Percentiles rank a stretch among this genome's conserved stretches.
phyloP scores from a whole-genome alignment of 805 yeast species.

The Kodamaea sagamina region DNA sequence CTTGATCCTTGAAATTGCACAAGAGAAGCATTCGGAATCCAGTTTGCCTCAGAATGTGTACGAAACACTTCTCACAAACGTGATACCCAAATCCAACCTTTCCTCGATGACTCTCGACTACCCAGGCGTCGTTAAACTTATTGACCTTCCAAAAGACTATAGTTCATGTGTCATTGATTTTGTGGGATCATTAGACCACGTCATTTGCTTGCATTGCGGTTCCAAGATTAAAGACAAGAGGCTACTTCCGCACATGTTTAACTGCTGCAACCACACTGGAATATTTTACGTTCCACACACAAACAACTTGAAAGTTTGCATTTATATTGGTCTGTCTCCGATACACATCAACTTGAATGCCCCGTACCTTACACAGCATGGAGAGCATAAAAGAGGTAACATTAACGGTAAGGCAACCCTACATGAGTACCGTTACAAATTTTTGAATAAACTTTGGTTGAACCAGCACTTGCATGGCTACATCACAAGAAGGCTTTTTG shows the following conservation, averaged over 20 bases:
- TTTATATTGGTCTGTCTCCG: conserved; percentile 26
- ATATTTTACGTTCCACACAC: conserved; percentile 22
- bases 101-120: conserved; percentile 36
- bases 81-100: neutral
- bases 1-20: conserved; percentile 14
- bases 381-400: conserved; percentile 65
- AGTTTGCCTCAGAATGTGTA: conserved; percentile 4
- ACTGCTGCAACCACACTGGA: conserved; percentile 22
- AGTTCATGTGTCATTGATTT: conserved; percentile 28
- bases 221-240: conserved; percentile 19
- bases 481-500: conserved; percentile 36
- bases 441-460: conserved; percentile 62
- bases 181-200: conserved; percentile 6
- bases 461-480: conserved; percentile 57
- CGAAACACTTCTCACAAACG: neutral
- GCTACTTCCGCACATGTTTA: conserved; percentile 27
- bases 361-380: conserved; percentile 74
- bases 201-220: conserved; percentile 41
- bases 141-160: conserved; percentile 51
- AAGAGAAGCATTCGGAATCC: neutral
- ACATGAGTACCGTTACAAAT: conserved; percentile 52
- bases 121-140: conserved; percentile 56
- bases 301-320: conserved; percentile 28
- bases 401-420: conserved; percentile 59
- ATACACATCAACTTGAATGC: conserved; percentile 48